Conservation (phyloP, 1,284 basidiomycete genomes). For the Testicularia cyperi region DNA sequence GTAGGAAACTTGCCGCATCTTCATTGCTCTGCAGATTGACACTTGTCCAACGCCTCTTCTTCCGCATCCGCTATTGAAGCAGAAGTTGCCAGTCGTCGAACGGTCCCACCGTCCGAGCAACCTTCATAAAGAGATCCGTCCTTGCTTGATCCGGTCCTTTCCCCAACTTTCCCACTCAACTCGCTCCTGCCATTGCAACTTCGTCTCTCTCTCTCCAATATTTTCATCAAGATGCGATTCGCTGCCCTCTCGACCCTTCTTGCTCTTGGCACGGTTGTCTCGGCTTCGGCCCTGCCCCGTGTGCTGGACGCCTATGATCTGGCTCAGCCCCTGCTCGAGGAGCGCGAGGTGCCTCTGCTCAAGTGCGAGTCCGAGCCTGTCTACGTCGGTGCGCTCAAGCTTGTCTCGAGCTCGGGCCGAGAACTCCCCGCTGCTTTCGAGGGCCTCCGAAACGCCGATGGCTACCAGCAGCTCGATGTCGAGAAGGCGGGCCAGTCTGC, state of each 20-base stretch:
- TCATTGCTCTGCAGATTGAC: too few species aligned
- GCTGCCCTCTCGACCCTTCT: slow-evolving; percentile 17
- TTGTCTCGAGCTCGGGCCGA: slow-evolving; percentile 13
- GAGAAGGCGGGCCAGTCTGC: slow-evolving; percentile 19
- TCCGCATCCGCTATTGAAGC: too few species aligned
- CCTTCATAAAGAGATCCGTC: too few species aligned
- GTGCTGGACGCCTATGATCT: slow-evolving; percentile 28
- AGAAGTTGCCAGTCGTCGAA: too few species aligned
- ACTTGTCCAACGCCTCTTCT: too few species aligned
- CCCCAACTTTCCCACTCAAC: background rate
- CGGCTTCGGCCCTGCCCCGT: slow-evolving; percentile 30
- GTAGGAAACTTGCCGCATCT: too few species aligned
- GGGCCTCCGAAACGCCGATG: slow-evolving; percentile 26
- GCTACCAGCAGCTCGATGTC: slow-evolving; percentile 33
- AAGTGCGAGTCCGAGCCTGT: slow-evolving; percentile 18
- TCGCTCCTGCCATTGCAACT: too few species aligned
- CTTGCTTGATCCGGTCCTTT: background rate
- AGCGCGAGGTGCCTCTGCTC: slow-evolving; percentile 23
- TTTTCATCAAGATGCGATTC: slow-evolving; percentile 21
- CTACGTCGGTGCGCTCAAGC: slow-evolving; percentile 23
- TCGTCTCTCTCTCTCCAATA: background rate
- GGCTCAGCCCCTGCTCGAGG: slow-evolving; percentile 20
- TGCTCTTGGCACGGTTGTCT: slow-evolving; percentile 14
- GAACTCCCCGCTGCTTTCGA: slow-evolving; percentile 30
- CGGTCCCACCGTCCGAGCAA: too few species aligned